Base-by-base conservation (phyloP, 164 flowering plant genomes). In the Buxus sempervirens region DNA sequence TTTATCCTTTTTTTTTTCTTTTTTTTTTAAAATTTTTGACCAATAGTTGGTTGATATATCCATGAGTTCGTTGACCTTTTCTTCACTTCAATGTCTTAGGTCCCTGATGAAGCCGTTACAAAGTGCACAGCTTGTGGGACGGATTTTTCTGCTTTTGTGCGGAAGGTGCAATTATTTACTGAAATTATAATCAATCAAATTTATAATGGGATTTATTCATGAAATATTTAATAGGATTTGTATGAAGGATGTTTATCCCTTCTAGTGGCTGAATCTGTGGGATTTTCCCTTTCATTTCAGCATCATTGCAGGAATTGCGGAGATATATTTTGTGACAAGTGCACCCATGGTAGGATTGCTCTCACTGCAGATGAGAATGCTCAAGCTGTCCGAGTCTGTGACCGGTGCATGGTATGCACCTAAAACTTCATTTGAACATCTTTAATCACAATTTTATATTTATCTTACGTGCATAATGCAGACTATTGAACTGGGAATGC, bases 281-380 rank as follows among this genome's bases (percentile, higher is more conserved):
- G 7, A 32, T 32, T 32, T 45, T 45, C 8, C 58, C 53, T 22
- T 66, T 66, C 41, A 27, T 69, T 74, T 64, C 89, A 95, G 99
- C 98, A 95, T 80, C 99, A 92, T 69, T 92, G 98, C 78, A 78
- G 99, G 76, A 90, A 92, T 68, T 95, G 98, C 80, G 98, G 99
- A 70, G 99, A 95, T 80, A 88, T 95, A 64, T 95, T 92, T 76
- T 95, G 99, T 81, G 97, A 90, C 80, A 95, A 90, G 80, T 95
- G 98, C 75, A 95, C 98, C 58, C 87, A 79, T 16, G 98, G 98
- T 41, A 85, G 97, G 81, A 89, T 83, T 74, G 88, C 97, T 72
- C 89, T 95, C 26, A 95, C 92, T 55, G 86, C 86, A 57, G 97
- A 95, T 10, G 96, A 89, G 75, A 82, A 88, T 77, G 94, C 96